A percentile compares a stretch with the other conserved stretches of the same genome.
Conservation (phyloP, 176 grass and related monocot genomes). For the Elaeis guineensis region DNA sequence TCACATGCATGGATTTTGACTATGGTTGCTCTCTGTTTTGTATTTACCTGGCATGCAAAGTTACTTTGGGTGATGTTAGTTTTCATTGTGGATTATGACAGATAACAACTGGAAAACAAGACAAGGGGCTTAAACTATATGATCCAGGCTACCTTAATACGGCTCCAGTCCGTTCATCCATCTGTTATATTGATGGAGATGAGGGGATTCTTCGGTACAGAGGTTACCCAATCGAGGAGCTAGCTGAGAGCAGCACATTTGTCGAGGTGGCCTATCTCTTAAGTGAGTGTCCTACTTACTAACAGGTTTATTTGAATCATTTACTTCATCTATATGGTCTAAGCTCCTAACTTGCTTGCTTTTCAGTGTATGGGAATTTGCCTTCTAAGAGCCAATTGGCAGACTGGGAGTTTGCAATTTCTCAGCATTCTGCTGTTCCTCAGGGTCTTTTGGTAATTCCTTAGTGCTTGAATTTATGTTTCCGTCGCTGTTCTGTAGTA, state of each 20-base stretch:
- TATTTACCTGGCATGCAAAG: no score
- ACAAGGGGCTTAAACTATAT: constrained; percentile 90
- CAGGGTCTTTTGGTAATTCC: constrained; percentile 76
- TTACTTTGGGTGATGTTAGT: no score
- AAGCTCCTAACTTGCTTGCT: constrained; percentile 7
- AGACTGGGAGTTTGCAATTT: constrained; percentile 84
- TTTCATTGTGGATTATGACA: constrained; percentile 4
- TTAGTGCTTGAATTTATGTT: no score
- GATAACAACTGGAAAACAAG: constrained; percentile 76
- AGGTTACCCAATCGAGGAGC: constrained; percentile 93
- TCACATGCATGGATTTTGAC: no score
- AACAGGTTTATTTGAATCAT: background rate
- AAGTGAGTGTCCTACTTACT: constrained; percentile 38
- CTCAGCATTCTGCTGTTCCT: constrained; percentile 88
- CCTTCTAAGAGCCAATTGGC: constrained; percentile 62
- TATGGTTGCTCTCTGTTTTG: no score
- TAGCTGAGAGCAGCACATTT: constrained; percentile 84
- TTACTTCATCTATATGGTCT: background rate
- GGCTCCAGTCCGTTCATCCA: constrained; percentile 67
- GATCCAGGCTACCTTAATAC: constrained; percentile 97
- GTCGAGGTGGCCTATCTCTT: constrained; percentile 90
- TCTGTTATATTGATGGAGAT: constrained; percentile 93
- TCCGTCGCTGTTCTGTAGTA: no score
- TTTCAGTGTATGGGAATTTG: constrained; percentile 79
- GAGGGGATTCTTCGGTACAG: constrained; percentile 98